phyloP scores from a whole-genome alignment of 2,329 filamentous ascomycete genomes.

The Pestalotiopsis sp. region DNA sequence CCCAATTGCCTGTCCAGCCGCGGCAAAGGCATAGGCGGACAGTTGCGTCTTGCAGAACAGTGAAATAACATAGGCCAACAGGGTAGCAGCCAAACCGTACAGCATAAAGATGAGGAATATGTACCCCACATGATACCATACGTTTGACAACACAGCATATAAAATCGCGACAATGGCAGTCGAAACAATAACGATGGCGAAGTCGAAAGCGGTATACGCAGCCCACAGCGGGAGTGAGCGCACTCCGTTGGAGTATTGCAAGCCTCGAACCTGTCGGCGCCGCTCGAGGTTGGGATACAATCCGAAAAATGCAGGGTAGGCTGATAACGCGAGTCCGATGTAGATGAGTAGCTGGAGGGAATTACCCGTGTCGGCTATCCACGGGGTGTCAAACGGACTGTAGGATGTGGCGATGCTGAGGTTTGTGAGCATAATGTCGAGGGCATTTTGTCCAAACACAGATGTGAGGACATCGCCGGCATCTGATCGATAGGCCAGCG shows the following conservation, averaged over 20 bases:
- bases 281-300: slow-evolving; percentile 88
- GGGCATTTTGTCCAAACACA: slow-evolving; percentile 66
- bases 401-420: slow-evolving; percentile 73
- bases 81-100: slow-evolving; percentile 76
- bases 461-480: slow-evolving; percentile 54
- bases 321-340: slow-evolving; percentile 75
- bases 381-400: slow-evolving; percentile 75
- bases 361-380: slow-evolving; percentile 68
- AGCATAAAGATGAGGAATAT: slow-evolving; percentile 80
- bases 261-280: slow-evolving; percentile 74
- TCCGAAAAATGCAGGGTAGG: slow-evolving; percentile 84
- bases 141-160: slow-evolving; percentile 63
- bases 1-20: slow-evolving; percentile 72
- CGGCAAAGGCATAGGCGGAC: slow-evolving; percentile 81
- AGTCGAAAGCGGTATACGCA: slow-evolving; percentile 82
- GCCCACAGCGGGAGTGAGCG: slow-evolving; percentile 81
- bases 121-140: slow-evolving; percentile 81
- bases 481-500: slow-evolving; percentile 73
- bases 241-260: slow-evolving; percentile 93
- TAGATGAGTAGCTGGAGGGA: slow-evolving; percentile 81
- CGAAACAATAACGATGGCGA: slow-evolving; percentile 69
- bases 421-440: slow-evolving; percentile 69
- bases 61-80: slow-evolving; percentile 81
- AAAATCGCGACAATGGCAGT: slow-evolving; percentile 70
- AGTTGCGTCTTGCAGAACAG: slow-evolving; percentile 79